Evolutionary conservation across 2,329 filamentous ascomycete genomes (phyloP).

Genomic region (Cladophialophora psammophila): DNA sequence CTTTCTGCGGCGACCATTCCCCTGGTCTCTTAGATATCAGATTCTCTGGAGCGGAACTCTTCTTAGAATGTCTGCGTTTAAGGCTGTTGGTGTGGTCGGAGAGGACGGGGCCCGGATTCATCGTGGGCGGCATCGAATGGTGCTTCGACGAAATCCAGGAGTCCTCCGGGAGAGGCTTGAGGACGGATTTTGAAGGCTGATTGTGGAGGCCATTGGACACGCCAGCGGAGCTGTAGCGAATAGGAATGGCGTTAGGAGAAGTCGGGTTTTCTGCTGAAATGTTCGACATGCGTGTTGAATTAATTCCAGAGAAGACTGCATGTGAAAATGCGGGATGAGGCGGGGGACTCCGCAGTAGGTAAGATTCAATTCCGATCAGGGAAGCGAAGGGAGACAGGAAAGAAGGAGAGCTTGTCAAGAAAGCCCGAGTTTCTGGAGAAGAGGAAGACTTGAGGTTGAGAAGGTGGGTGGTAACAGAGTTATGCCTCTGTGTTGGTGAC

Average conservation of each 20-base stretch:
- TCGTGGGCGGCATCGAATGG: slow-evolving; percentile 26
- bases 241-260: slow-evolving; percentile 73
- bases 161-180: slow-evolving; percentile 66
- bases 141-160: slow-evolving; percentile 63
- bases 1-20: slow-evolving; percentile 46
- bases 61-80: slow-evolving; percentile 37
- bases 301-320: slow-evolving; percentile 9
- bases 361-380: neutral
- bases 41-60: slow-evolving; percentile 34
- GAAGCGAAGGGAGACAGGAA: neutral
- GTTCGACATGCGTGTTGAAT: slow-evolving; percentile 31
- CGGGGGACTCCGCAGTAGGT: neutral
- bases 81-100: slow-evolving; percentile 34
- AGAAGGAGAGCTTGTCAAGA: neutral
- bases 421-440: neutral
- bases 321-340: slow-evolving; percentile 25
- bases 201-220: slow-evolving; percentile 48
- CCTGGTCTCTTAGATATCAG: slow-evolving; percentile 19
- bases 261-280: slow-evolving; percentile 38
- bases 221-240: slow-evolving; percentile 73
- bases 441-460: neutral
- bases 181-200: slow-evolving; percentile 48
- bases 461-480: neutral
- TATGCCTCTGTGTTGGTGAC: slow-evolving; percentile 4
- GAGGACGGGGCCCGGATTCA: slow-evolving; percentile 12